Conservation (phyloP, 169 alveolate genomes). For the Eimeria acervulina region DNA sequence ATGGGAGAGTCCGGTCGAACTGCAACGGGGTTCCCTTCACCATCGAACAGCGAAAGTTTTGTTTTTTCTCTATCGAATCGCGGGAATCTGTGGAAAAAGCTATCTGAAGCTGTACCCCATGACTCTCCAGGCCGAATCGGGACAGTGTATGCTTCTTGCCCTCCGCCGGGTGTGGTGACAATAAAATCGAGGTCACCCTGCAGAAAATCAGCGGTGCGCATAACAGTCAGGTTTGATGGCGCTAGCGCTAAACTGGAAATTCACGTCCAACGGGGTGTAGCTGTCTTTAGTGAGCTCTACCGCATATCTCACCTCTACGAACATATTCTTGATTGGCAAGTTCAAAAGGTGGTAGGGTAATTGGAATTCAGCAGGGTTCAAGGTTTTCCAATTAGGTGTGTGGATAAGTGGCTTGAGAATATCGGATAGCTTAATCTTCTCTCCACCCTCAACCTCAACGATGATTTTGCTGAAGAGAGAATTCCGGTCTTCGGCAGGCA, state of each 20-base stretch:
- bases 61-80: conserved; percentile 25
- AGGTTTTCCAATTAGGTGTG: conserved; percentile 41
- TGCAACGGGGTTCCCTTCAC: conserved; percentile 41
- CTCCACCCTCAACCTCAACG: conserved; percentile 62
- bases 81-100: conserved; percentile 42
- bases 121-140: conserved; percentile 70
- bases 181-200: conserved; percentile 50
- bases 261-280: not conserved
- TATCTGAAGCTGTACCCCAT: conserved; percentile 27
- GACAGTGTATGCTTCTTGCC: conserved; percentile 49
- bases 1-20: conserved; percentile 57
- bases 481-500: conserved; percentile 70
- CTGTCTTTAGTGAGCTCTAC: not conserved
- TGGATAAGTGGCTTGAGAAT: conserved; percentile 46
- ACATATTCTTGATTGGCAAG: conserved; percentile 65
- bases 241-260: not conserved
- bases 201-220: not conserved
- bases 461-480: conserved; percentile 46
- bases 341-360: conserved; percentile 17
- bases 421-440: conserved; percentile 46
- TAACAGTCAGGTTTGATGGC: not conserved
- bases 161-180: conserved; percentile 68
- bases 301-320: conserved; percentile 41
- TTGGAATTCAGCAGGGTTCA: conserved; percentile 48
- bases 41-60: conserved; percentile 22